Percentiles rank a stretch among this genome's conserved stretches.
These are phyloP conservation scores for Sordariomycetes sp. DNA, from an alignment of 2,329 filamentous ascomycete genomes.

Conservation along the genomic window DNA sequence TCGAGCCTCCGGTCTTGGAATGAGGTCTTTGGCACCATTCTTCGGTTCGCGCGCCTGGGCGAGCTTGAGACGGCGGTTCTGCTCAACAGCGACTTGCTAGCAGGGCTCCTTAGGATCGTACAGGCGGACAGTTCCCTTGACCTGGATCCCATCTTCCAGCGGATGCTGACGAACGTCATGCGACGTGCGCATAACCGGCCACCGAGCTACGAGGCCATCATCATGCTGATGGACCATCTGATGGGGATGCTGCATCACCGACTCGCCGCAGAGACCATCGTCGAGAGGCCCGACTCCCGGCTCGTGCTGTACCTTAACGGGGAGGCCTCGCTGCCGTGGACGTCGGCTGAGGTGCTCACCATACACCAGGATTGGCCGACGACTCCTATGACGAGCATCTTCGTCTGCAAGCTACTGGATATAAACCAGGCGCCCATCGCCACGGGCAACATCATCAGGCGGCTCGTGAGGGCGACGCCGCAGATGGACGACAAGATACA, in stretches of 20 bases:
- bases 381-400: slow-evolving; percentile 29
- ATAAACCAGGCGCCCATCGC: slow-evolving; percentile 44
- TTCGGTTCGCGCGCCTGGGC: slow-evolving; percentile 55
- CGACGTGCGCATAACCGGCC: slow-evolving; percentile 38
- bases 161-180: slow-evolving; percentile 39
- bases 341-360: slow-evolving; percentile 31
- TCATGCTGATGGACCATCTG: slow-evolving; percentile 36
- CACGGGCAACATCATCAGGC: slow-evolving; percentile 44
- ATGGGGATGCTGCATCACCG: slow-evolving; percentile 29
- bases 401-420: slow-evolving; percentile 55
- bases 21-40: slow-evolving; percentile 63
- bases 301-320: slow-evolving; percentile 18
- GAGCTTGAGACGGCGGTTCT: slow-evolving; percentile 45
- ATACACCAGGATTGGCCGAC: slow-evolving; percentile 28
- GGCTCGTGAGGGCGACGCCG: slow-evolving; percentile 41
- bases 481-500: slow-evolving; percentile 41
- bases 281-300: slow-evolving; percentile 27
- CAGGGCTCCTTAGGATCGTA: slow-evolving; percentile 47
- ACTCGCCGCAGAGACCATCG: slow-evolving; percentile 21
- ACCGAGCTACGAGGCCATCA: slow-evolving; percentile 41
- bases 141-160: slow-evolving; percentile 42
- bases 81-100: slow-evolving; percentile 50
- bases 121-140: slow-evolving; percentile 44
- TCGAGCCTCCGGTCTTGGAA: slow-evolving; percentile 57
- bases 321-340: slow-evolving; percentile 29